Evolutionary conservation across 495 filamentous ascomycete genomes (phyloP).

Genomic region (Collariella sp.): DNA sequence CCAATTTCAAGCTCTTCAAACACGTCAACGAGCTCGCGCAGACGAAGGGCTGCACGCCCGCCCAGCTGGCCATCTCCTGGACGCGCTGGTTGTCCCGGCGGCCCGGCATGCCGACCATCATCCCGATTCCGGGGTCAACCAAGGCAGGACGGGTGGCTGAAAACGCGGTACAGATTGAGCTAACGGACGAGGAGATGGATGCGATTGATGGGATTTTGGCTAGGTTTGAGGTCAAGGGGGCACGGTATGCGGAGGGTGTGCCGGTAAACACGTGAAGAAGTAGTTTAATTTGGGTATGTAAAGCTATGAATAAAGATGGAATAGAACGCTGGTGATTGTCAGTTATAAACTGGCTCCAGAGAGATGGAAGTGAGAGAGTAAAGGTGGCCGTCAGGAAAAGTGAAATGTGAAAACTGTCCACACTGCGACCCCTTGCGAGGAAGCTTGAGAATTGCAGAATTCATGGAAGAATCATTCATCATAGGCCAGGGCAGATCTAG

Average conservation of each 20-base stretch:
- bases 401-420: conserved; percentile 30
- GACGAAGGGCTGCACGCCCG: conserved; percentile 60
- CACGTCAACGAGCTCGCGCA: conserved; percentile 58
- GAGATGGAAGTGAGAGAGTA: too few species aligned
- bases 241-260: conserved; percentile 29
- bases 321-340: too few species aligned
- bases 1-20: conserved; percentile 62
- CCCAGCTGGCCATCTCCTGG: conserved; percentile 77
- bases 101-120: conserved; percentile 58
- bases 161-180: conserved; percentile 38
- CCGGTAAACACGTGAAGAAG: conserved; percentile 27
- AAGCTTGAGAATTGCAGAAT: conserved; percentile 51
- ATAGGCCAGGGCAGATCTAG: background rate
- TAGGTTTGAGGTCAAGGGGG: conserved; percentile 35
- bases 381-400: conserved; percentile 17
- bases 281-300: background rate
- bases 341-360: too few species aligned
- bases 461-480: conserved; percentile 45
- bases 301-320: background rate
- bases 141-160: conserved; percentile 39
- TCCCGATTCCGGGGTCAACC: conserved; percentile 76
- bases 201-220: conserved; percentile 41
- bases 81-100: conserved; percentile 43
- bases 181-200: conserved; percentile 43
- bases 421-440: conserved; percentile 16